Conservation (phyloP, 1,284 basidiomycete genomes). For the Melampsora americana region DNA sequence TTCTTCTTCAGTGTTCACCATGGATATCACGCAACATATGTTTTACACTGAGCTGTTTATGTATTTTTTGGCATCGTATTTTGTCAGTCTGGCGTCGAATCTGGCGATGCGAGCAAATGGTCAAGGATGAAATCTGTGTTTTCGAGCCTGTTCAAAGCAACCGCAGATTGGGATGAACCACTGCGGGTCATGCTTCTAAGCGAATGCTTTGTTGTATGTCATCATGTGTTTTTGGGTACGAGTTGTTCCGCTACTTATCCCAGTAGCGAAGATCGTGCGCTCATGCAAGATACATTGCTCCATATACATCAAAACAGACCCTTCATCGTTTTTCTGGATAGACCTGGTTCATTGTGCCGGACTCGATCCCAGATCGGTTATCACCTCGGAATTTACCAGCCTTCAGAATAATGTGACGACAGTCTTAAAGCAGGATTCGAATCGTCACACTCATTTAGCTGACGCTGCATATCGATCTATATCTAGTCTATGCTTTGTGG, state of each 20-base stretch:
- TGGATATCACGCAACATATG: not conserved
- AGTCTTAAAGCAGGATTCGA: not conserved
- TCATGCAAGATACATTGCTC: not conserved
- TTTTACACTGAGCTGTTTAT: not conserved
- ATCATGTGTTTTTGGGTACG: slow-evolving; percentile 34
- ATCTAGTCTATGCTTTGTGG: slow-evolving; percentile 73
- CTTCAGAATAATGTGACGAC: slow-evolving; percentile 68
- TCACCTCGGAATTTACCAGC: slow-evolving; percentile 64
- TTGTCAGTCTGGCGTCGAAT: slow-evolving; percentile 63
- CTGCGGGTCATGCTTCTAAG: slow-evolving; percentile 19
- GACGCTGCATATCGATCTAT: slow-evolving; percentile 69
- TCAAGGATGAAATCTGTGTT: slow-evolving; percentile 55
- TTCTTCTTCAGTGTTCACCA: not conserved
- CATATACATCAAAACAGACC: slow-evolving; percentile 11
- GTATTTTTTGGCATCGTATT: not conserved
- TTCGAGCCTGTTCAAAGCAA: not conserved
- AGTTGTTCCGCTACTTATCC: not conserved
- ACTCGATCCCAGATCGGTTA: slow-evolving; percentile 60
- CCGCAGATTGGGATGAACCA: slow-evolving; percentile 17
- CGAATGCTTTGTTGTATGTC: slow-evolving; percentile 35
- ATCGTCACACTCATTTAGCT: slow-evolving; percentile 2
- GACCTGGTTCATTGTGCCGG: slow-evolving; percentile 50
- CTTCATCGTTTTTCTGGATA: slow-evolving; percentile 33
- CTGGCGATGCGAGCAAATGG: slow-evolving; percentile 69
- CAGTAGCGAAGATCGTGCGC: not conserved